Conservation (phyloP, 2,329 filamentous ascomycete species). For the Trichoderma oligosporum region DNA sequence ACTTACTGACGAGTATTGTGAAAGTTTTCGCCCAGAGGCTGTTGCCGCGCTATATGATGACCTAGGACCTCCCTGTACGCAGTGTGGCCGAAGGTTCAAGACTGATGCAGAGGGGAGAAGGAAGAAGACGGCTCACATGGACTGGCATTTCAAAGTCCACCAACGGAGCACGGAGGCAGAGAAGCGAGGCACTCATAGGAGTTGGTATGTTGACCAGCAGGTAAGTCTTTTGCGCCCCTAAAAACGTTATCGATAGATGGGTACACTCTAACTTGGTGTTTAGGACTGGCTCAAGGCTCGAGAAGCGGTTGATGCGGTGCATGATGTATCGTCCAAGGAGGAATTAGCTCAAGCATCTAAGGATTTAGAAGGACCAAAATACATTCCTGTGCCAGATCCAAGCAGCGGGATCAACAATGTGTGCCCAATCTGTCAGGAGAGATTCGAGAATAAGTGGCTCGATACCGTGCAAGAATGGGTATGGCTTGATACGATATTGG, state of each 20-base stretch:
- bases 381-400: conserved; percentile 80
- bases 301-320: conserved; percentile 69
- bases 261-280: conserved; percentile 9
- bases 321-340: conserved; percentile 36
- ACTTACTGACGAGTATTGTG: conserved; percentile 20
- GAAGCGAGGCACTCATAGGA: conserved; percentile 82
- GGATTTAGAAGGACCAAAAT: conserved; percentile 52
- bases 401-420: conserved; percentile 68
- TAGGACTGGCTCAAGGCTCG: conserved; percentile 87
- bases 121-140: conserved; percentile 87
- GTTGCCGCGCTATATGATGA: conserved; percentile 73
- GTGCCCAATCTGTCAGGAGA: conserved; percentile 93
- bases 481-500: conserved; percentile 81
- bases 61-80: conserved; percentile 81
- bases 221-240: conserved; percentile 45
- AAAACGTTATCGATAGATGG: background rate
- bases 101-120: conserved; percentile 72
- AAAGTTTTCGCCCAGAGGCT: conserved; percentile 69
- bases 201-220: conserved; percentile 90
- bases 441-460: conserved; percentile 87
- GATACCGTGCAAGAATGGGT: conserved; percentile 95
- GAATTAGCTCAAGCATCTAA: conserved; percentile 33
- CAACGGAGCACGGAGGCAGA: conserved; percentile 82
- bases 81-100: conserved; percentile 84
- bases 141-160: conserved; percentile 97